phyloP scores from a whole-genome alignment of 208 protist species.

The Leishmania tarentolae region DNA sequence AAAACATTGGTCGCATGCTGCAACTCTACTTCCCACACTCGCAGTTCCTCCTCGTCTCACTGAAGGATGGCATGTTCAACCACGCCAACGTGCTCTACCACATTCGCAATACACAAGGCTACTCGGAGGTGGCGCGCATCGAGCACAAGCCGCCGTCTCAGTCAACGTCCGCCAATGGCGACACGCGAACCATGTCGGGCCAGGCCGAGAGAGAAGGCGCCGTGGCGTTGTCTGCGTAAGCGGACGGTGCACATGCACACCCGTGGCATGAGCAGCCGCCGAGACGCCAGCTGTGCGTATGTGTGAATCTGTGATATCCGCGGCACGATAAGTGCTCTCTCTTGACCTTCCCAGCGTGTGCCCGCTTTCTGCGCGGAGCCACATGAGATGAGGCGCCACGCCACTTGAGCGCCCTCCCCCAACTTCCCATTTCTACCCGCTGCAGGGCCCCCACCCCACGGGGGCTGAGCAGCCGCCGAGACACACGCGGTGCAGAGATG shows the following conservation, averaged over 20 bases:
- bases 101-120: conserved; percentile 94
- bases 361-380: no score
- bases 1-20: conserved; percentile 99
- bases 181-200: not conserved
- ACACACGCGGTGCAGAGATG: not conserved
- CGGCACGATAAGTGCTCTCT: not conserved
- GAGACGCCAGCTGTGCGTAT: no score
- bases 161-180: not conserved
- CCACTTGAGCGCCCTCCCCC: not conserved
- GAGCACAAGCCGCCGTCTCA: conserved; percentile 30
- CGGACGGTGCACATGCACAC: no score
- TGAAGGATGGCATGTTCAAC: conserved; percentile 99
- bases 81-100: conserved; percentile 99
- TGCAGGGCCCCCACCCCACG: not conserved
- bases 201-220: not conserved
- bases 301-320: not conserved
- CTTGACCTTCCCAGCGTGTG: not conserved
- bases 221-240: not conserved
- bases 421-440: no score
- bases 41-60: conserved; percentile 99
- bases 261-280: no score
- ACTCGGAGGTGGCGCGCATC: conserved; percentile 82
- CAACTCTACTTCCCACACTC: conserved; percentile 96
- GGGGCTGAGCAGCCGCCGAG: not conserved
- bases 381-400: not conserved